Conservation (phyloP, 164 flowering plant species). For the Nelumbo lutea region DNA sequence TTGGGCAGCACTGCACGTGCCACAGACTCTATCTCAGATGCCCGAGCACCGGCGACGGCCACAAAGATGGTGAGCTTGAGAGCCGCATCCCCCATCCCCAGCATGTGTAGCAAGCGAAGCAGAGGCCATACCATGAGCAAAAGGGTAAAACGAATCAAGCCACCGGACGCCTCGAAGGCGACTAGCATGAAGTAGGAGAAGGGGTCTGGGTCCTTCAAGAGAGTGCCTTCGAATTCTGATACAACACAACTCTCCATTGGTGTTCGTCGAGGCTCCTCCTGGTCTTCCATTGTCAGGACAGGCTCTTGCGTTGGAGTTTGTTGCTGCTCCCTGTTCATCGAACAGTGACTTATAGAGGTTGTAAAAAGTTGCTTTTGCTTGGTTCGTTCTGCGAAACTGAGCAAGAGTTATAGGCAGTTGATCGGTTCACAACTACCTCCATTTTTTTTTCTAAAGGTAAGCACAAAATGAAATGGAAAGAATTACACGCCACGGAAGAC, state of each 20-base stretch:
- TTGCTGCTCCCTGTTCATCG: background rate
- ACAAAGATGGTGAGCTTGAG: slow-evolving; percentile 63
- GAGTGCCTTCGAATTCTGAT: slow-evolving; percentile 75
- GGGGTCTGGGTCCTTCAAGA: slow-evolving; percentile 51
- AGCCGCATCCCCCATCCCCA: slow-evolving; percentile 41
- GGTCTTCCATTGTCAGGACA: background rate
- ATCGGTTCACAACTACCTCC: slow-evolving; percentile 45
- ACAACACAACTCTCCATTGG: slow-evolving; percentile 41
- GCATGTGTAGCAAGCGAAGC: slow-evolving; percentile 35
- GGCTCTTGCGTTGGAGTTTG: background rate
- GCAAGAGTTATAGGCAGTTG: slow-evolving; percentile 31
- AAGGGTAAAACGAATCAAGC: slow-evolving; percentile 63
- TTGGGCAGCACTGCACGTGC: slow-evolving; percentile 91
- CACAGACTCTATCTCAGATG: slow-evolving; percentile 70
- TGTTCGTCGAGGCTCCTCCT: background rate
- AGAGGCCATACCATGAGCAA: slow-evolving; percentile 71
- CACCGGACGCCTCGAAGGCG: slow-evolving; percentile 89
- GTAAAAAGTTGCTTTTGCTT: slow-evolving; percentile 7
- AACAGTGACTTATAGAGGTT: slow-evolving; percentile 3
- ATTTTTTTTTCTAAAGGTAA: slow-evolving; percentile 5
- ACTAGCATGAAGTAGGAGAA: slow-evolving; percentile 94
- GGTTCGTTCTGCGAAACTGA: slow-evolving; percentile 2
- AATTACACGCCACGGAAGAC: slow-evolving; percentile 32
- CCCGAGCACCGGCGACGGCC: slow-evolving; percentile 52
- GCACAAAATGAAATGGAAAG: slow-evolving; percentile 10